Percentiles rank a stretch among this genome's conserved stretches.
phyloP scores from a whole-genome alignment of 805 yeast genomes.

The Clavispora santaluciae region DNA sequence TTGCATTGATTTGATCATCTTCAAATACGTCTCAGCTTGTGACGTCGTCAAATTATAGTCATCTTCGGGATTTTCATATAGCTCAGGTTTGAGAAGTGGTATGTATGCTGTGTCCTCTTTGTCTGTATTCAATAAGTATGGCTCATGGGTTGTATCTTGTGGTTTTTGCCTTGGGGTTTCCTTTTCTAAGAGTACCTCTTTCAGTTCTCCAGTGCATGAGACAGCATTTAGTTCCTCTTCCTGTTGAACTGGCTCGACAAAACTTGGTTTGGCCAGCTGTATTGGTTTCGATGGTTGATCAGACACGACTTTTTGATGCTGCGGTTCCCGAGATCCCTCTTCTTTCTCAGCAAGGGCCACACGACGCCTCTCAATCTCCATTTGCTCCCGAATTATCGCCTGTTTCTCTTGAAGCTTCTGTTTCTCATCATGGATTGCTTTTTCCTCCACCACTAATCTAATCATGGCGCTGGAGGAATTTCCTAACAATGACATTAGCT shows the following conservation, averaged over 20 bases:
- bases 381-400: background rate
- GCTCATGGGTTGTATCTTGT: background rate
- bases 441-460: conserved; percentile 8
- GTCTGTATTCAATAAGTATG: conserved; percentile 7
- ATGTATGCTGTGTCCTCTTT: conserved; percentile 11
- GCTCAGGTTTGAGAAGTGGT: conserved; percentile 4
- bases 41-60: conserved; percentile 36
- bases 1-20: conserved; percentile 26
- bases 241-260: too few relatives aligned
- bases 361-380: conserved; percentile 2
- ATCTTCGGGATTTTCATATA: conserved; percentile 38
- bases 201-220: too few relatives aligned
- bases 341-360: background rate
- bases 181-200: background rate
- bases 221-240: background rate
- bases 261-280: too few relatives aligned
- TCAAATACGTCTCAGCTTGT: conserved; percentile 36
- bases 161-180: background rate
- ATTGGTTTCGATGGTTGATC: too few relatives aligned
- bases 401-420: conserved; percentile 5
- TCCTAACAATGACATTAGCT: conserved; percentile 13
- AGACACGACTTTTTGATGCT: too few relatives aligned
- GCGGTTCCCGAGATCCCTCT: background rate
- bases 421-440: background rate
- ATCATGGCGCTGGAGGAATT: conserved; percentile 12